phyloP scores from a whole-genome alignment of 805 yeast genomes.

The Hanseniaspora guilliermondii region DNA sequence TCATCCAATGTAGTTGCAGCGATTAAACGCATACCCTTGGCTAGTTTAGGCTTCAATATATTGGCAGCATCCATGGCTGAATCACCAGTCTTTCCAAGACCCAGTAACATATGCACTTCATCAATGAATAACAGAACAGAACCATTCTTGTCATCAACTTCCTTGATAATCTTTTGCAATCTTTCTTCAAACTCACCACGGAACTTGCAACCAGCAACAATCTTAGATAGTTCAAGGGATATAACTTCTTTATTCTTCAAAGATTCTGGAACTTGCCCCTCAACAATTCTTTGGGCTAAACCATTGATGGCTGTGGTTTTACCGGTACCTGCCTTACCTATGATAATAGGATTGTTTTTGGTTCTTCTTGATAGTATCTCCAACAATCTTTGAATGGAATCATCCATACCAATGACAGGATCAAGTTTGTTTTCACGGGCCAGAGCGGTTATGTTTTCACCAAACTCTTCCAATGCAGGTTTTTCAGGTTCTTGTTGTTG shows the following conservation, averaged over 20 bases:
- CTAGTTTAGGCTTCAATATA: slow-evolving; percentile 81
- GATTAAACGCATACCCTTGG: slow-evolving; percentile 87
- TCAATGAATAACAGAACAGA: slow-evolving; percentile 73
- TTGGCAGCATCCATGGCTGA: slow-evolving; percentile 95
- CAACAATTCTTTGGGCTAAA: slow-evolving; percentile 79
- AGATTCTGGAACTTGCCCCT: slow-evolving; percentile 88
- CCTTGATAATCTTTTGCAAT: slow-evolving; percentile 65
- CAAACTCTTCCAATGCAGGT: slow-evolving; percentile 74
- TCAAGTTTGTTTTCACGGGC: slow-evolving; percentile 86
- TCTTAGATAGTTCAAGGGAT: slow-evolving; percentile 73
- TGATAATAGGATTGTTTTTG: slow-evolving; percentile 86
- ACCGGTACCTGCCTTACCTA: slow-evolving; percentile 97
- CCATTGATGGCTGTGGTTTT: slow-evolving; percentile 96
- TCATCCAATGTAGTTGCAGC: slow-evolving; percentile 96
- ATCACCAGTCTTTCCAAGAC: slow-evolving; percentile 73
- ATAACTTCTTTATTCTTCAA: slow-evolving; percentile 77
- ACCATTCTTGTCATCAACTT: slow-evolving; percentile 68
- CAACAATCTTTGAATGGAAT: slow-evolving; percentile 83
- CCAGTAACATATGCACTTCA: slow-evolving; percentile 79
- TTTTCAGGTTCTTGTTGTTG: slow-evolving; percentile 40
- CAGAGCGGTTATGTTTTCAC: slow-evolving; percentile 71
- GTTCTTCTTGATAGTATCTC: slow-evolving; percentile 87
- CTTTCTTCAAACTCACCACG: slow-evolving; percentile 95
- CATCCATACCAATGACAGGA: slow-evolving; percentile 95
- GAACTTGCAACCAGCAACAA: slow-evolving; percentile 89